Percentiles rank a stretch among this genome's conserved stretches.
Conservation (phyloP, 495 filamentous ascomycete species). For the Hypomontagnella submonticulosa region DNA sequence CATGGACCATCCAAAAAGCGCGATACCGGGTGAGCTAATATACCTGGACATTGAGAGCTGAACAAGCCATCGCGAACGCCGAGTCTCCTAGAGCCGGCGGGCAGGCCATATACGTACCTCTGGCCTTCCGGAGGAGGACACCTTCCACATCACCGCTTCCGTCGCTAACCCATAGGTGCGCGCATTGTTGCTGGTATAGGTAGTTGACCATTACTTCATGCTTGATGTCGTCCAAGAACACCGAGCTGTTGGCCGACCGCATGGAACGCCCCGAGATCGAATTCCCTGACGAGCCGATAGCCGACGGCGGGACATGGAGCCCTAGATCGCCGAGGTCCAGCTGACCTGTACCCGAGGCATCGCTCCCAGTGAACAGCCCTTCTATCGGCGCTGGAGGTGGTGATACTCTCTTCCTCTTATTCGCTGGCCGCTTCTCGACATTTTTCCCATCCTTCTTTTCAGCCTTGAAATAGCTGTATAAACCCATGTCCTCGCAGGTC, state of each 20-base stretch:
- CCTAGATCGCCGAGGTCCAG: constrained; percentile 50
- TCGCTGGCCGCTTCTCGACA: constrained; percentile 42
- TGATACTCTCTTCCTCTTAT: constrained; percentile 39
- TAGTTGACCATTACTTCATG: constrained; percentile 88
- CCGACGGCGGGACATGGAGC: constrained; percentile 58
- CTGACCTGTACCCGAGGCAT: constrained; percentile 16
- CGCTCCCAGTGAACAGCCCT: constrained; percentile 44
- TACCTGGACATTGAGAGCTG: constrained; percentile 76
- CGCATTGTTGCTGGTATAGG: constrained; percentile 80
- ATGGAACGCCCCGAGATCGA: constrained; percentile 60
- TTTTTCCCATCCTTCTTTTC: constrained; percentile 35
- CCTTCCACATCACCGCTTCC: constrained; percentile 73
- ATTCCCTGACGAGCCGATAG: constrained; percentile 60
- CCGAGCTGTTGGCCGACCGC: constrained; percentile 62
- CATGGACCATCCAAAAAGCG: neutral
- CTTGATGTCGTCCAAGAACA: constrained; percentile 78
- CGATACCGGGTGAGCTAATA: neutral
- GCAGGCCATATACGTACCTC: constrained; percentile 74
- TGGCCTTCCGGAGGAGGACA: constrained; percentile 73
- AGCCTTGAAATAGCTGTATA: constrained; percentile 70
- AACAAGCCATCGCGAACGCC: constrained; percentile 68
- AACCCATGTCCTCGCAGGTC: constrained; percentile 58
- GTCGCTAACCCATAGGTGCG: constrained; percentile 75
- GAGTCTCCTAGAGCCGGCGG: constrained; percentile 69
- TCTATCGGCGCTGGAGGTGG: constrained; percentile 14